These are phyloP conservation scores for Jaminaea rosea DNA, from an alignment of 1,284 basidiomycete species.

Conservation along the genomic window DNA sequence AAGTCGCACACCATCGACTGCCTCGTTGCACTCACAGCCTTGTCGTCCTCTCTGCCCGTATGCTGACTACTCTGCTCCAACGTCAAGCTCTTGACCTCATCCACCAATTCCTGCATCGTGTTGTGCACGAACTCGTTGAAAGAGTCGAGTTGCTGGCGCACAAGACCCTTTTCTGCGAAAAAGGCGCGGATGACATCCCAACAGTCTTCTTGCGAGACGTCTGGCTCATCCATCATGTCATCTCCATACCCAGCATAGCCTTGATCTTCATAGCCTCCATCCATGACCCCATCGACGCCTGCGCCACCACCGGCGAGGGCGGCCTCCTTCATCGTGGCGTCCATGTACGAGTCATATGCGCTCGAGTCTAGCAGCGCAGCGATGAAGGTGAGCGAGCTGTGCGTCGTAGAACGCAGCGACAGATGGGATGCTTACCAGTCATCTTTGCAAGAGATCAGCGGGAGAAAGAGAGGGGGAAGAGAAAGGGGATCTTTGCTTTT, in stretches of 20 bases:
- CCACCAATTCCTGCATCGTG: slow-evolving; percentile 99
- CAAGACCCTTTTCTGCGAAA: slow-evolving; percentile 94
- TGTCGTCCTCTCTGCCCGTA: slow-evolving; percentile 54
- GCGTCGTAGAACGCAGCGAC: not conserved
- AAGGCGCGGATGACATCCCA: slow-evolving; percentile 69
- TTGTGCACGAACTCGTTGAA: slow-evolving; percentile 99
- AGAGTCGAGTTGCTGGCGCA: slow-evolving; percentile 92
- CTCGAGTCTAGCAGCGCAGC: slow-evolving; percentile 16
- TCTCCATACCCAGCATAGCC: slow-evolving; percentile 15
- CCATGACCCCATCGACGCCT: slow-evolving; percentile 16
- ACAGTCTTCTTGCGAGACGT: slow-evolving; percentile 35
- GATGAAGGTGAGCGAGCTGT: not conserved
- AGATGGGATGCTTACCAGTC: slow-evolving; percentile 11
- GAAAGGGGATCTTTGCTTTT: slow-evolving; percentile 3
- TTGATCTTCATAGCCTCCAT: slow-evolving; percentile 10
- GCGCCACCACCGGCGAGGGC: slow-evolving; percentile 17
- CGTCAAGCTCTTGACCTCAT: slow-evolving; percentile 86
- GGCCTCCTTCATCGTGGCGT: slow-evolving; percentile 16
- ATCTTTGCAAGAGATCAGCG: slow-evolving; percentile 4
- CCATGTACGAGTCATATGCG: slow-evolving; percentile 34
- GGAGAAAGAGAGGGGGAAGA: not conserved
- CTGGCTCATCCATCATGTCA: slow-evolving; percentile 22
- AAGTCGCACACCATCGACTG: not conserved
- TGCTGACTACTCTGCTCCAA: slow-evolving; percentile 94
- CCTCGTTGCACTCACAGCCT: slow-evolving; percentile 50